Evolutionary conservation across 768 basidiomycete genomes (phyloP).

Genomic region (Mycena epipterygia): DNA sequence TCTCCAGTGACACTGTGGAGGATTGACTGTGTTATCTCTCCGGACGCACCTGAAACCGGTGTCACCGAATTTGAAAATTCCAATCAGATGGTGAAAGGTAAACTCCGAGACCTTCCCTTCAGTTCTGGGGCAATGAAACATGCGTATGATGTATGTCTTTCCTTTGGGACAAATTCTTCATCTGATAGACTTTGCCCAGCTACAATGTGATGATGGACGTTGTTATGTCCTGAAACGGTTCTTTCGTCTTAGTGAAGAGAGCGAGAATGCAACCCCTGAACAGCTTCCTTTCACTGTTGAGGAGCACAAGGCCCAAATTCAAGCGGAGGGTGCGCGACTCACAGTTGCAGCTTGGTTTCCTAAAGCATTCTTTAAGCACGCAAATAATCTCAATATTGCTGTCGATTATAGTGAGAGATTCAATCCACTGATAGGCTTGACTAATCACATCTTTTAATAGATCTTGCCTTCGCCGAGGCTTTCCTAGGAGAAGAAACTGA

Average conservation of each 20-base stretch:
- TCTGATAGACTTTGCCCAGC: no score
- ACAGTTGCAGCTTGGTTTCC: background rate
- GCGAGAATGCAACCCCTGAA: background rate
- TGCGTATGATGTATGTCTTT: conserved; percentile 1
- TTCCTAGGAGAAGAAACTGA: no score
- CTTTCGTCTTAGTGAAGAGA: background rate
- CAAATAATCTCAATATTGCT: background rate
- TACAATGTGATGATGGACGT: no score
- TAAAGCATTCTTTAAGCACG: background rate
- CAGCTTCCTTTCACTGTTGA: background rate
- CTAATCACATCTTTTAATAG: no score
- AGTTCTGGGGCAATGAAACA: conserved; percentile 7
- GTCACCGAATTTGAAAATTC: conserved; percentile 1
- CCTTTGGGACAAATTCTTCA: background rate
- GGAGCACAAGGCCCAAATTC: background rate
- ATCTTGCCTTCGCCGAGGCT: no score
- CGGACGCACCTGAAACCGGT: background rate
- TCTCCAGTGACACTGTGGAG: background rate
- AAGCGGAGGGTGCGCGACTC: background rate
- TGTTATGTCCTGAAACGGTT: background rate
- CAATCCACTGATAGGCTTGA: no score
- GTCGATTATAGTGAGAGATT: background rate
- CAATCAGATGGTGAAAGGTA: background rate
- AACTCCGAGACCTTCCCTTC: background rate
- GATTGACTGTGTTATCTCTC: background rate